Conservation (phyloP, 352 stramenopile species). For the Peronosclerospora sorghi region DNA sequence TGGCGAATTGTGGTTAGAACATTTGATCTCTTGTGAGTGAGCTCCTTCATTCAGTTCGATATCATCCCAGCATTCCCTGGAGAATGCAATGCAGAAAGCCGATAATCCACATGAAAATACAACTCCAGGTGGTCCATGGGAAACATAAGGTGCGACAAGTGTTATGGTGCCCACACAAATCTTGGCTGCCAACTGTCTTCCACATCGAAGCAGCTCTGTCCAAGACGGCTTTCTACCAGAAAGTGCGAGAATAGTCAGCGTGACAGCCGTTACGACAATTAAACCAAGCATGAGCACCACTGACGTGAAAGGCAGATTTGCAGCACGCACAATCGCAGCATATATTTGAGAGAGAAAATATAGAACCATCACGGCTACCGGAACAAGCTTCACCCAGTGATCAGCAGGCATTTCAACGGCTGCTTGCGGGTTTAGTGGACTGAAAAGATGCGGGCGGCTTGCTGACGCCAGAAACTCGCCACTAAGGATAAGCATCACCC, state of each 20-base stretch:
- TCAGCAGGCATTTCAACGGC: constrained; percentile 42
- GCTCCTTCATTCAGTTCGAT: constrained; percentile 30
- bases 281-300: constrained; percentile 33
- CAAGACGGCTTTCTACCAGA: constrained; percentile 33
- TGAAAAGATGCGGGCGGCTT: constrained; percentile 8
- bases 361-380: constrained; percentile 47
- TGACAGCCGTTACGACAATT: constrained; percentile 28
- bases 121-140: constrained; percentile 28
- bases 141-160: constrained; percentile 33
- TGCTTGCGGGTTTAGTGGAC: constrained; percentile 13
- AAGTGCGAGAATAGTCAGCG: constrained; percentile 36
- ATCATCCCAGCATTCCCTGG: constrained; percentile 62
- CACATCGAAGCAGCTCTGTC: constrained; percentile 19
- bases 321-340: constrained; percentile 30
- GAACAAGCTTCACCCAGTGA: constrained; percentile 72
- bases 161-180: constrained; percentile 38
- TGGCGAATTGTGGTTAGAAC: neutral
- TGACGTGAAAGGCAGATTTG: constrained; percentile 28
- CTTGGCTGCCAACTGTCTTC: constrained; percentile 20
- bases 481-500: constrained; percentile 41
- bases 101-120: constrained; percentile 48
- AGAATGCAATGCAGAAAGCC: constrained; percentile 58
- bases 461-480: constrained; percentile 35
- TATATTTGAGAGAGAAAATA: constrained; percentile 53
- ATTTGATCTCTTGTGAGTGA: constrained; percentile 12